Conservation (phyloP, 2,329 filamentous ascomycete genomes). For the Trichophyton schoenleinii region DNA sequence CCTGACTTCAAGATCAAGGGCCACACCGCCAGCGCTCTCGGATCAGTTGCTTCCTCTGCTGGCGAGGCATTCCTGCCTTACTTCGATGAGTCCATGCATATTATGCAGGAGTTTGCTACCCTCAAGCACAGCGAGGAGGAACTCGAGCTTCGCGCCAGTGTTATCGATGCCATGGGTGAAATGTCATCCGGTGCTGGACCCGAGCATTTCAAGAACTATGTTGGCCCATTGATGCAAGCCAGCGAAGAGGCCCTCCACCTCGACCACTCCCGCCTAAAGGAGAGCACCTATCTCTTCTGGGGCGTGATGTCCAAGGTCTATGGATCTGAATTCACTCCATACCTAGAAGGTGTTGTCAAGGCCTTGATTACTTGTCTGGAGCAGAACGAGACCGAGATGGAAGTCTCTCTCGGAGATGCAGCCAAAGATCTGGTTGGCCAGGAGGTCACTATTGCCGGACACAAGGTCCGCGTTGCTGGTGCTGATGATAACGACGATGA, state of each 20-base stretch:
- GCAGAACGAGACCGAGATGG: constrained; percentile 73
- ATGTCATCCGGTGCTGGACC: constrained; percentile 81
- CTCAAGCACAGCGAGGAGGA: constrained; percentile 86
- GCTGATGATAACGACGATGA: constrained; percentile 44
- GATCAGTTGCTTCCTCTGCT: constrained; percentile 77
- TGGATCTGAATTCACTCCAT: constrained; percentile 47
- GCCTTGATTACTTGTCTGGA: constrained; percentile 70
- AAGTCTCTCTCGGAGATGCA: constrained; percentile 61
- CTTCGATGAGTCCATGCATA: constrained; percentile 80
- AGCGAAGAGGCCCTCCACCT: constrained; percentile 84
- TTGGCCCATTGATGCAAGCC: constrained; percentile 77
- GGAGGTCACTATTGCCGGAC: constrained; percentile 66
- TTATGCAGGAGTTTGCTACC: constrained; percentile 69
- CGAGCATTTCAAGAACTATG: constrained; percentile 78
- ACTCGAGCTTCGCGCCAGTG: constrained; percentile 75
- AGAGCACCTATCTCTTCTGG: constrained; percentile 97
- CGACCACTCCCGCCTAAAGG: constrained; percentile 78
- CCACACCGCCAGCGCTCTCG: constrained; percentile 75
- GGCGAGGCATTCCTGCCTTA: constrained; percentile 78
- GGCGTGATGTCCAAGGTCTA: constrained; percentile 90
- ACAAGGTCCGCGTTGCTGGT: constrained; percentile 69
- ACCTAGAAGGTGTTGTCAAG: constrained; percentile 36
- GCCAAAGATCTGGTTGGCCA: constrained; percentile 61
- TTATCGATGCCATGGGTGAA: constrained; percentile 85
- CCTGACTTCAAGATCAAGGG: constrained; percentile 83